phyloP scores from a whole-genome alignment of 177 flowering plant genomes.

The Vitis hybrid region DNA sequence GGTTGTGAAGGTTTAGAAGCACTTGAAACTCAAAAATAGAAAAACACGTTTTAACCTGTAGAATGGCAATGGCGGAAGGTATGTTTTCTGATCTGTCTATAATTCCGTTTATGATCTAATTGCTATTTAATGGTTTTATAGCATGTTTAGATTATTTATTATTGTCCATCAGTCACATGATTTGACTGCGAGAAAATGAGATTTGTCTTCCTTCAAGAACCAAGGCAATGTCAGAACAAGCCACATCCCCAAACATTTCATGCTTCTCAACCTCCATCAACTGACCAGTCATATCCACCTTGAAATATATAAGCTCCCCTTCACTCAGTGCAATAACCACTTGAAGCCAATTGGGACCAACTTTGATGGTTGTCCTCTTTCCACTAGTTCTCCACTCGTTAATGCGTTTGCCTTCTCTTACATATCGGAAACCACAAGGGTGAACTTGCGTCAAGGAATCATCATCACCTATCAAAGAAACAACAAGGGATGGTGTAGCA shows the following conservation, averaged over 20 bases:
- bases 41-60: no score
- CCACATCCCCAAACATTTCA: conserved; percentile 98
- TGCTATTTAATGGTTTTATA: no score
- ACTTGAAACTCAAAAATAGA: no score
- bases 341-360: conserved; percentile 94
- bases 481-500: conserved; percentile 92
- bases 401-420: conserved; percentile 94
- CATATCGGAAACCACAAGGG: conserved; percentile 95
- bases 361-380: conserved; percentile 92
- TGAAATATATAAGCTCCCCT: conserved; percentile 97
- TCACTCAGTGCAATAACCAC: conserved; percentile 96
- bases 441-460: conserved; percentile 94
- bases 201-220: conserved; percentile 98
- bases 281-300: conserved; percentile 92
- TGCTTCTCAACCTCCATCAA: conserved; percentile 96
- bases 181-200: conserved; percentile 95
- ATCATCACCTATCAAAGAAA: conserved; percentile 94
- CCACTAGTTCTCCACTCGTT: conserved; percentile 99
- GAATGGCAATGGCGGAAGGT: no score
- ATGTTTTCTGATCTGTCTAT: no score
- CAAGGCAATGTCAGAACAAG: conserved; percentile 95
- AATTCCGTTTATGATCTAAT: no score
- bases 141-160: no score
- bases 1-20: no score
- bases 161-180: conserved; percentile 48